A percentile compares a stretch with the other conserved stretches of the same genome.
Conservation (phyloP, 306 rosid genomes). For the Cucumis hystrix region DNA sequence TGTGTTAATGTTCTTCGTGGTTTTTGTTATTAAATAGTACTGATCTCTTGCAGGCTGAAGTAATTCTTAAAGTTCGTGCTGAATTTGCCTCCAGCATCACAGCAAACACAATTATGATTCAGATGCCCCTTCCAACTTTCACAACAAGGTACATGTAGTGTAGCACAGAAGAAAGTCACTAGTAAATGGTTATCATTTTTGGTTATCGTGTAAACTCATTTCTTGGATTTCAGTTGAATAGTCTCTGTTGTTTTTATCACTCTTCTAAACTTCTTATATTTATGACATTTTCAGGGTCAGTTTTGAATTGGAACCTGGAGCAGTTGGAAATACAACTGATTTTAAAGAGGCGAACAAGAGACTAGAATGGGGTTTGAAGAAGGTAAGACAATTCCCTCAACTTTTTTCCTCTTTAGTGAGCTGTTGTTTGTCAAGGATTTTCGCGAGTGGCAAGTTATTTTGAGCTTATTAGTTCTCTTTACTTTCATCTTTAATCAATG, state of each 20-base stretch:
- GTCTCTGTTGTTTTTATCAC: background rate
- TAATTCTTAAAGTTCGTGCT: slow-evolving; percentile 62
- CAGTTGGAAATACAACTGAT: slow-evolving; percentile 75
- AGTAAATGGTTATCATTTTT: background rate
- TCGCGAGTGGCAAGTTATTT: background rate
- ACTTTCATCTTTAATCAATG: background rate
- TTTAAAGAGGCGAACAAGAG: slow-evolving; percentile 70
- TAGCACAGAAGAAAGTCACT: background rate
- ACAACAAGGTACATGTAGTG: slow-evolving; percentile 48
- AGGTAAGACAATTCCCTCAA: slow-evolving; percentile 27
- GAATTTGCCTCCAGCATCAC: slow-evolving; percentile 57
- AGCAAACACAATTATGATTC: slow-evolving; percentile 59
- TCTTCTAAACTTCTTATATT: background rate
- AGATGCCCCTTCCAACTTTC: slow-evolving; percentile 70
- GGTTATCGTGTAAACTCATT: background rate
- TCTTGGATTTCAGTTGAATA: background rate
- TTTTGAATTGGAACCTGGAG: slow-evolving; percentile 82
- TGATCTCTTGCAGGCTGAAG: slow-evolving; percentile 55
- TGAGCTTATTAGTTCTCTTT: background rate
- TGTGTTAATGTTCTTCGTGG: slow-evolving; percentile 10
- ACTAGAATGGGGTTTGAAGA: slow-evolving; percentile 83
- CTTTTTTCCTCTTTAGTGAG: background rate
- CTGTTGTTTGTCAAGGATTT: background rate
- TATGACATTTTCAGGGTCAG: slow-evolving; percentile 40
- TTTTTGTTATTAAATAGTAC: slow-evolving; percentile 10